Conservation (phyloP, 257 asterid species). For the Solanum tarapatanum region DNA sequence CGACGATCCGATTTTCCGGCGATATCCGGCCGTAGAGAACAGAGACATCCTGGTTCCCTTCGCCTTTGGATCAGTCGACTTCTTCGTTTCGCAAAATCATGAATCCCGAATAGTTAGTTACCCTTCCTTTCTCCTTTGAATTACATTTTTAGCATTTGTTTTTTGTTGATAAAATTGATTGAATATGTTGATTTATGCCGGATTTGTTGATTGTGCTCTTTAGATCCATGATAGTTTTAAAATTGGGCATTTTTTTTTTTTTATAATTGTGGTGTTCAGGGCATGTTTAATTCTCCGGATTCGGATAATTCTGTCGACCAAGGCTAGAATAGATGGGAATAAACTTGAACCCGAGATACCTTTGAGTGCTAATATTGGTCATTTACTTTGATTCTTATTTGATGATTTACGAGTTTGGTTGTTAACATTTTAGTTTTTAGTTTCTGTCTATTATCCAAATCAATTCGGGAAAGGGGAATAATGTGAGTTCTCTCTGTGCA, state of each 20-base stretch:
- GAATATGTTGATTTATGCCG: neutral
- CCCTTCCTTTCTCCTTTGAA: neutral
- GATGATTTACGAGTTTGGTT: neutral
- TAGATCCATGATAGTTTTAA: neutral
- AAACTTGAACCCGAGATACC: neutral
- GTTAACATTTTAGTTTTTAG: neutral
- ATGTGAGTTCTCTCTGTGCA: neutral
- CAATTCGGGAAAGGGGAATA: neutral
- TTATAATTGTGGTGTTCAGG: neutral
- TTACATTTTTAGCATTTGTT: neutral
- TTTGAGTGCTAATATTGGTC: neutral
- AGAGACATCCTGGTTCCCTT: neutral
- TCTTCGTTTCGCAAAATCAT: neutral
- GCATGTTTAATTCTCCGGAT: neutral
- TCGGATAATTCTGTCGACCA: neutral
- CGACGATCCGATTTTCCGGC: neutral
- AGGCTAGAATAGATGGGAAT: neutral
- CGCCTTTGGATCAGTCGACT: neutral
- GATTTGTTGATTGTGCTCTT: neutral
- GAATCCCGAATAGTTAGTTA: slow-evolving; percentile 8
- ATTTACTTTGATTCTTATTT: neutral
- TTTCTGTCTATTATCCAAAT: neutral
- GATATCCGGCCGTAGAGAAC: neutral
- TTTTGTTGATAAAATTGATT: neutral
- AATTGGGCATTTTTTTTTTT: neutral